These are phyloP conservation scores for Colletotrichum camelliae DNA, from an alignment of 2,329 filamentous ascomycete species.

Conservation along the genomic window DNA sequence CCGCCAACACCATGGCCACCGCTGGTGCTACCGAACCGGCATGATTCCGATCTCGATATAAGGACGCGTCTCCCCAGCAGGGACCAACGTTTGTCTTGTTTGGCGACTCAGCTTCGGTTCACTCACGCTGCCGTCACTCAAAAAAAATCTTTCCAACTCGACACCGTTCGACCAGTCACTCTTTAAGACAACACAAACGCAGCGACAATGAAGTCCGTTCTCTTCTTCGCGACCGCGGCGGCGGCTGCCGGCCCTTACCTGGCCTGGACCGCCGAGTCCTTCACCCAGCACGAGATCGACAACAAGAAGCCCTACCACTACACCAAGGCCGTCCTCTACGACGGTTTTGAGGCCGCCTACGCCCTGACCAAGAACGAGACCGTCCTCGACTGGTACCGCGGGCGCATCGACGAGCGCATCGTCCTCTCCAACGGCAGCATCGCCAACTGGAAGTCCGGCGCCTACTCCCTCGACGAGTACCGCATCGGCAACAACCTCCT, in stretches of 20 bases:
- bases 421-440: slow-evolving; percentile 52
- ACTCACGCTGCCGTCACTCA: slow-evolving; percentile 2
- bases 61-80: background rate
- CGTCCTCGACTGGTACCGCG: slow-evolving; percentile 49
- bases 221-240: slow-evolving; percentile 21
- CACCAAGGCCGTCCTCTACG: slow-evolving; percentile 50
- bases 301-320: slow-evolving; percentile 47
- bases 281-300: slow-evolving; percentile 43
- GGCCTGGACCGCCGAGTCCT: slow-evolving; percentile 51
- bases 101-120: slow-evolving; percentile 14
- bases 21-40: slow-evolving; percentile 6
- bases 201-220: slow-evolving; percentile 15
- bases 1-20: background rate
- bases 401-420: slow-evolving; percentile 49
- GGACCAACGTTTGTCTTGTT: background rate
- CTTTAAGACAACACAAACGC: background rate
- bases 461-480: slow-evolving; percentile 58
- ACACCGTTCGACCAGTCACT: slow-evolving; percentile 3
- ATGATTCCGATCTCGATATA: slow-evolving; percentile 6
- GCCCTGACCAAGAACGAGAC: slow-evolving; percentile 48
- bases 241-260: slow-evolving; percentile 31
- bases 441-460: slow-evolving; percentile 24
- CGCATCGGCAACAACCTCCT: slow-evolving; percentile 59
- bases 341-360: slow-evolving; percentile 51
- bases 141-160: background rate